Evolutionary conservation across 495 filamentous ascomycete species (phyloP).

Genomic region (Tuber umbilicatum): DNA sequence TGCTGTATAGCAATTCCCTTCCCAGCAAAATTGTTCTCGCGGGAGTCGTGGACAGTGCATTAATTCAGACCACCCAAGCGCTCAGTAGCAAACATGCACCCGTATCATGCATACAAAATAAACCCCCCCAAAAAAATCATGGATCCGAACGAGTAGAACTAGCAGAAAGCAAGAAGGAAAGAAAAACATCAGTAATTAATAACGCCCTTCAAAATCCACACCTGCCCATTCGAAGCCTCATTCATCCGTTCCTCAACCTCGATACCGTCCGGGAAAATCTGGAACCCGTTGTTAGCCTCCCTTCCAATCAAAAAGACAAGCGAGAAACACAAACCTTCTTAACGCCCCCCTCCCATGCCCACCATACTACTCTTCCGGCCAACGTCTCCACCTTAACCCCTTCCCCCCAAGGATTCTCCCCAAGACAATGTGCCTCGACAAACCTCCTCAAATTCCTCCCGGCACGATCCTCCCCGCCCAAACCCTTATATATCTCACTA

Average conservation of each 20-base stretch:
- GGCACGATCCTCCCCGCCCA: constrained; percentile 71
- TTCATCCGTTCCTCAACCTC: constrained; percentile 56
- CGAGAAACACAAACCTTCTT: constrained; percentile 54
- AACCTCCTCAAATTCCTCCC: constrained; percentile 71
- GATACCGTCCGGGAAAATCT: constrained; percentile 61
- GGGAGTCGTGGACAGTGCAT: neutral
- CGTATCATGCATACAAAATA: neutral
- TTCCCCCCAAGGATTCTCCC: constrained; percentile 70
- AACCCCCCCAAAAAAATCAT: neutral
- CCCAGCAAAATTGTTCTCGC: neutral
- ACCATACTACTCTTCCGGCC: constrained; percentile 69
- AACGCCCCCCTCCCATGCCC: constrained; percentile 67
- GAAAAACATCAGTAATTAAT: constrained; percentile 48
- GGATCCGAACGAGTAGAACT: neutral
- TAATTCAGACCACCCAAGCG: neutral
- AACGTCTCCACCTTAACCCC: constrained; percentile 65
- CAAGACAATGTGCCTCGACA: constrained; percentile 79
- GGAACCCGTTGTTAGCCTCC: neutral
- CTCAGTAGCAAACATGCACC: neutral
- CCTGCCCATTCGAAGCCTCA: constrained; percentile 62
- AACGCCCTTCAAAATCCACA: constrained; percentile 55
- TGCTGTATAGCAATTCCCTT: neutral
- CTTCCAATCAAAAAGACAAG: neutral
- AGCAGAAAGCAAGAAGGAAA: too few relatives aligned
- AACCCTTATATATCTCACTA: constrained; percentile 68